A percentile compares a stretch with the other conserved stretches of the same genome.
phyloP scores from a whole-genome alignment of 352 stramenopile species.

The Achlya hypogyna region DNA sequence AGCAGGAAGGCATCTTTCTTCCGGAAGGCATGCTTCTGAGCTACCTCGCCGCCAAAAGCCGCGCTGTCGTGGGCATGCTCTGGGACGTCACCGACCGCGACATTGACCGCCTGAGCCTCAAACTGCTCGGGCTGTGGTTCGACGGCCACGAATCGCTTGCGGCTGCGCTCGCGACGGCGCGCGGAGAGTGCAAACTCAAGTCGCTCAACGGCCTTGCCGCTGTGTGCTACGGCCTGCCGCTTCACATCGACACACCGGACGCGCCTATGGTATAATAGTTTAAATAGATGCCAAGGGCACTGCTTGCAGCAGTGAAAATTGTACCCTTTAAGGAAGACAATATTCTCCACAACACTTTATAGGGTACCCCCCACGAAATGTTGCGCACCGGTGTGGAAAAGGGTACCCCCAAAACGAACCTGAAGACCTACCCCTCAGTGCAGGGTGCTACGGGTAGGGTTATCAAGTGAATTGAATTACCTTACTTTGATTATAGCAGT shows the following conservation, averaged over 20 bases:
- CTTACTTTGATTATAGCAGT: too few species aligned
- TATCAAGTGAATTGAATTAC: too few species aligned
- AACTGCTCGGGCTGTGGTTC: conserved; percentile 53
- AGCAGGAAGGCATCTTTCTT: conserved; percentile 83
- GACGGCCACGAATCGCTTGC: conserved; percentile 26
- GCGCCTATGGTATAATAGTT: neutral
- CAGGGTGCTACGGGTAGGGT: too few species aligned
- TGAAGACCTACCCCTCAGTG: too few species aligned
- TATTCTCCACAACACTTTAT: too few species aligned
- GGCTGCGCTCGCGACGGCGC: neutral
- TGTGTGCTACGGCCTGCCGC: conserved; percentile 92
- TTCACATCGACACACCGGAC: conserved; percentile 26
- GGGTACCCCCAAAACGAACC: too few species aligned
- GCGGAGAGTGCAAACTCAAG: conserved; percentile 82
- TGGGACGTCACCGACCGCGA: conserved; percentile 99
- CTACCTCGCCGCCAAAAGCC: conserved; percentile 89
- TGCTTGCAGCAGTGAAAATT: too few species aligned
- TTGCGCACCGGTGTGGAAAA: too few species aligned
- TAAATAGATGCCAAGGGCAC: too few species aligned
- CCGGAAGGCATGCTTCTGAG: conserved; percentile 89
- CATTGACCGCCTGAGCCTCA: conserved; percentile 89
- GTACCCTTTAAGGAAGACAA: too few species aligned
- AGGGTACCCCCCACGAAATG: too few species aligned
- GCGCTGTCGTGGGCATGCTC: conserved; percentile 95
- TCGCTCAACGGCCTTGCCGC: conserved; percentile 93